Conservation (phyloP, 441 rosid genomes). For the Mallotus japonicus region DNA sequence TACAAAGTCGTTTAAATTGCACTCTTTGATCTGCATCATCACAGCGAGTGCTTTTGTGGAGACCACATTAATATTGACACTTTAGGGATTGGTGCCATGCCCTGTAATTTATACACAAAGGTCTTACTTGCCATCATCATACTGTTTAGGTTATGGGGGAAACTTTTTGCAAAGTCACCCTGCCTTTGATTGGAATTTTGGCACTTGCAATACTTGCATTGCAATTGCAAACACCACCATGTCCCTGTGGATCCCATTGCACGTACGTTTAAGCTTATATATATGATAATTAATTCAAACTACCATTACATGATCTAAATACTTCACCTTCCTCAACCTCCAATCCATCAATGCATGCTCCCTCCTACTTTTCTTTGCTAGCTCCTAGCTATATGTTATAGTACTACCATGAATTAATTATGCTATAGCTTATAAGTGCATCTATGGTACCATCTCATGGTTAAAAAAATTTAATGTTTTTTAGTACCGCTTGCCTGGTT, state of each 20-base stretch:
- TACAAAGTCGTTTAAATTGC: background rate
- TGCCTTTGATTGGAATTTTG: background rate
- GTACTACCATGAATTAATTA: background rate
- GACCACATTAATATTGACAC: constrained; percentile 25
- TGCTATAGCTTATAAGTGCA: too few species aligned
- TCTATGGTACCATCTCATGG: too few species aligned
- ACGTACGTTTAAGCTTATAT: background rate
- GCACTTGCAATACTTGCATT: background rate
- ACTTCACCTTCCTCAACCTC: background rate
- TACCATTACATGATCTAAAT: background rate
- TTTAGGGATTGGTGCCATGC: background rate
- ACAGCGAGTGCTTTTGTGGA: constrained; percentile 32
- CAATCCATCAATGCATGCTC: background rate
- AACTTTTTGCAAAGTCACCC: constrained; percentile 3
- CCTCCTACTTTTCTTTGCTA: background rate
- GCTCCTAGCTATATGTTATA: too few species aligned
- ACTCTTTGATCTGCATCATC: constrained; percentile 6
- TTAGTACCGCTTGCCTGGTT: too few species aligned
- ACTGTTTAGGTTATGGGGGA: background rate
- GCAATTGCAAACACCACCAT: background rate
- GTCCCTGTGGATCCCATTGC: constrained; percentile 1
- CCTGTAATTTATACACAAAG: too few species aligned
- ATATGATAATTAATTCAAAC: background rate
- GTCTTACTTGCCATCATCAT: constrained; percentile 17
- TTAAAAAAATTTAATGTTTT: too few species aligned